These are phyloP conservation scores for Talaromyces sp. DNA, from an alignment of 2,329 filamentous ascomycete species.

Conservation along the genomic window DNA sequence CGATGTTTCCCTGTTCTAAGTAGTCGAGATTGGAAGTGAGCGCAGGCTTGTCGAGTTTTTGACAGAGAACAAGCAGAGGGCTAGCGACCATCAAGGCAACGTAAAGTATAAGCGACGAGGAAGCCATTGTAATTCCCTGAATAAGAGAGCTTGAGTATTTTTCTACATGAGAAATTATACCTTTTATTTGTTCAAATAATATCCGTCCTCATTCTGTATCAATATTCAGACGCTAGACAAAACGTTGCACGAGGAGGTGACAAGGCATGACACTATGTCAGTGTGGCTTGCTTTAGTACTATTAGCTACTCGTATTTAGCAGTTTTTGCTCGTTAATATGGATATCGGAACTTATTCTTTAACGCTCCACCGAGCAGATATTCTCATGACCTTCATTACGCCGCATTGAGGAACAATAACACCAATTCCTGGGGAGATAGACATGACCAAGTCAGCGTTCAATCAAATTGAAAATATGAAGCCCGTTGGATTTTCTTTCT, in stretches of 20 bases:
- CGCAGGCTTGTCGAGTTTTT: slow-evolving; percentile 4
- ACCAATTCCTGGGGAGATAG: neutral
- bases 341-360: neutral
- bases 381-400: neutral
- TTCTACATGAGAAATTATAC: neutral
- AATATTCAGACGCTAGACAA: neutral
- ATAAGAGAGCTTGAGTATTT: neutral
- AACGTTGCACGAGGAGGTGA: neutral
- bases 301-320: neutral
- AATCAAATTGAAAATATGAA: neutral
- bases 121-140: neutral
- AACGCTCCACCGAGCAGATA: neutral
- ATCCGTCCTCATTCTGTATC: neutral
- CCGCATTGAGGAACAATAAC: neutral
- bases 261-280: neutral
- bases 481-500: neutral
- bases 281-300: neutral
- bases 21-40: slow-evolving; percentile 7
- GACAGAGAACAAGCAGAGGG: neutral
- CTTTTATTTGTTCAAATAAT: neutral
- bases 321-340: neutral
- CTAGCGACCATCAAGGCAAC: neutral
- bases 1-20: slow-evolving; percentile 3
- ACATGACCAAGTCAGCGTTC: neutral
- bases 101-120: neutral